Conservation (phyloP, 306 rosid genomes). For the Cyamopsis tetragonoloba region DNA sequence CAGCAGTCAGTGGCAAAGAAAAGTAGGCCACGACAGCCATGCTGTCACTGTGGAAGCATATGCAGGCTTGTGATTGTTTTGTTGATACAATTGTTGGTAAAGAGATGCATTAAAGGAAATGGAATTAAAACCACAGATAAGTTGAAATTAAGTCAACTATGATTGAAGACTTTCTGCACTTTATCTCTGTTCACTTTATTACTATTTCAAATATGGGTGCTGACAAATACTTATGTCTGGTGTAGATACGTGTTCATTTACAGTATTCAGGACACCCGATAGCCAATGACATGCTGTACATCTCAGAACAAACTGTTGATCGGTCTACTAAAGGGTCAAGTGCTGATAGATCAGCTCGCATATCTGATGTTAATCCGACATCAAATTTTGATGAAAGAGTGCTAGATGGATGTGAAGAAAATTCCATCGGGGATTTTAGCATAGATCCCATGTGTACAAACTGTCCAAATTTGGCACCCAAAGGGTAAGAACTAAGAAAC, state of each 20-base stretch:
- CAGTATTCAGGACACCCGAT: slow-evolving; percentile 76
- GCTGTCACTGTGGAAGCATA: not conserved
- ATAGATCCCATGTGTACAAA: slow-evolving; percentile 87
- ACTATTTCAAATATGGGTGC: not conserved
- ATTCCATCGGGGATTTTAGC: slow-evolving; percentile 43
- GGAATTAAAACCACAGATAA: not conserved
- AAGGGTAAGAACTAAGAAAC: slow-evolving; percentile 66
- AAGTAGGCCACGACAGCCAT: not conserved
- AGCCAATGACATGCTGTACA: slow-evolving; percentile 78
- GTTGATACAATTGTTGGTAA: not conserved
- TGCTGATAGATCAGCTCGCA: slow-evolving; percentile 59
- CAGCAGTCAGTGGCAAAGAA: not conserved
- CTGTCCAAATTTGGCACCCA: slow-evolving; percentile 82
- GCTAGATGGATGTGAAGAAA: slow-evolving; percentile 35
- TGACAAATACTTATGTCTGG: slow-evolving; percentile 6
- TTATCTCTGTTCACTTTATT: not conserved
- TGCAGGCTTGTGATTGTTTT: not conserved
- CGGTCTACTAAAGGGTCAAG: slow-evolving; percentile 40
- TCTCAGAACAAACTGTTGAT: slow-evolving; percentile 42
- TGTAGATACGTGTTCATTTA: slow-evolving; percentile 85
- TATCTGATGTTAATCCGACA: slow-evolving; percentile 32
- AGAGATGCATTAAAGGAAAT: not conserved
- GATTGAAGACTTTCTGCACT: slow-evolving; percentile 12
- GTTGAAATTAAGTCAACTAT: not conserved
- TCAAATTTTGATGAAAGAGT: slow-evolving; percentile 33